Evolutionary conservation across 1,284 basidiomycete genomes (phyloP), one percentile per base, ranked within the genome.

Genomic region (Cutaneotrichosporon spelunceum): DNA sequence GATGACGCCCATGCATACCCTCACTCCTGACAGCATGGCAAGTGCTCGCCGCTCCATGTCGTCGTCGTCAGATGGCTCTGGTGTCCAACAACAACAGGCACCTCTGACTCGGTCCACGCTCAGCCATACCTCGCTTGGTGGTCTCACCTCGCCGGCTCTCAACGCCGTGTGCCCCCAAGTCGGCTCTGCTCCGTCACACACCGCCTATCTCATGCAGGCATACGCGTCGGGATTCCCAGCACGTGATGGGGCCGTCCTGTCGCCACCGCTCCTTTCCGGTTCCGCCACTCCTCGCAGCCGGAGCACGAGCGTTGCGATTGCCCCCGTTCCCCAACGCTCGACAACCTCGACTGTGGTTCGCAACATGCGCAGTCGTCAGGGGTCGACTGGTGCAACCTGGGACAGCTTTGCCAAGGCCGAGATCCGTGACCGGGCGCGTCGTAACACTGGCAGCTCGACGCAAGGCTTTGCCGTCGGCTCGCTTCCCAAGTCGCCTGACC

Each of bases 201-300:
- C 71, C 6, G 65, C 72, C 21, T 64, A 64, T 56, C 65, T 76
- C 21, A 65, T 73, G 52, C 66, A 73, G 34, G 66, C 68, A 8
- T 78, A 75, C 60, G 70, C 70, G 11, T 64, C 68, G n/a, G 69
- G 72, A 1, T 76, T 78, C 68, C 70, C 70, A 1, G 65, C 66
- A 8, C 69, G 73, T 13, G 68, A 70, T 33, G 53, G 39, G 2
- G 39, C 30, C 33, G 48, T 21, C 8, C 23, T 47, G 36, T 54
- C 53, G 45, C 52, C 52, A 39, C 56, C 56, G 23, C 16, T 11
- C 44, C 16, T 59, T 27, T 57, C 61, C 21, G 60, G 60, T 13
- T 55, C 56, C 48, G 53, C 54, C 4, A 63, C 62, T 27, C 55
- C 62, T 33, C 53, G 49, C 34, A 42, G 27, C 42, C 50, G 57